Evolutionary conservation across 306 rosid species (phyloP).

Genomic region (Quercus bicolor): DNA sequence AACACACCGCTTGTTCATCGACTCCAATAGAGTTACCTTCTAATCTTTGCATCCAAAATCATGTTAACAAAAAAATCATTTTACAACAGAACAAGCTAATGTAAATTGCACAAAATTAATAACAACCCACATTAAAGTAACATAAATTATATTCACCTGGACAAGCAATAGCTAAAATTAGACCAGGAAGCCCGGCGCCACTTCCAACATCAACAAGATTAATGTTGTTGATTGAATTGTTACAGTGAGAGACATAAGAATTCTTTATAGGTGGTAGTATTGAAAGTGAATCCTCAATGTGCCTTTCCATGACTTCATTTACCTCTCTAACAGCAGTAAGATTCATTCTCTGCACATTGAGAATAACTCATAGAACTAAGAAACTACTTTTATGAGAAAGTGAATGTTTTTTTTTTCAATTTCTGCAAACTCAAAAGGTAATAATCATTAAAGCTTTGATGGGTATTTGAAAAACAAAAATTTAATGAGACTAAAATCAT

Average conservation of each 20-base stretch:
- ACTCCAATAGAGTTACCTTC: constrained; percentile 79
- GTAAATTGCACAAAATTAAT: neutral
- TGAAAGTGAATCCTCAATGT: constrained; percentile 85
- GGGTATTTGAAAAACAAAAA: too few relatives aligned
- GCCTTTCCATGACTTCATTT: constrained; percentile 81
- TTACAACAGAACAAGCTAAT: neutral
- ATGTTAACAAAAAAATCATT: neutral
- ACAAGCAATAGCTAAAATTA: constrained; percentile 81
- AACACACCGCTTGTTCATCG: constrained; percentile 78
- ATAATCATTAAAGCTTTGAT: too few relatives aligned
- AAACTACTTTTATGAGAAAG: neutral
- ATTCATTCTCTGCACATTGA: constrained; percentile 64
- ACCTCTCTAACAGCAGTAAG: constrained; percentile 71
- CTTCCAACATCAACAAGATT: constrained; percentile 81
- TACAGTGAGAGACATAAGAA: constrained; percentile 39
- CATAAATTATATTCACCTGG: constrained; percentile 48
- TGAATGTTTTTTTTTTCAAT: neutral
- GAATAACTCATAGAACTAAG: neutral
- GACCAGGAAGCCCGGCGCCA: constrained; percentile 90
- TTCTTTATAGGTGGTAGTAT: constrained; percentile 57
- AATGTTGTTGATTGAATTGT: constrained; percentile 25
- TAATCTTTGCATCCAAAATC: constrained; percentile 51
- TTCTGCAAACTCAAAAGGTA: too few relatives aligned
- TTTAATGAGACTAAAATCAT: too few relatives aligned
- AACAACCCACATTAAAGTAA: neutral